Base-by-base conservation (phyloP, 2,329 filamentous ascomycete genomes). In the Trichoderma cornu-damae region DNA sequence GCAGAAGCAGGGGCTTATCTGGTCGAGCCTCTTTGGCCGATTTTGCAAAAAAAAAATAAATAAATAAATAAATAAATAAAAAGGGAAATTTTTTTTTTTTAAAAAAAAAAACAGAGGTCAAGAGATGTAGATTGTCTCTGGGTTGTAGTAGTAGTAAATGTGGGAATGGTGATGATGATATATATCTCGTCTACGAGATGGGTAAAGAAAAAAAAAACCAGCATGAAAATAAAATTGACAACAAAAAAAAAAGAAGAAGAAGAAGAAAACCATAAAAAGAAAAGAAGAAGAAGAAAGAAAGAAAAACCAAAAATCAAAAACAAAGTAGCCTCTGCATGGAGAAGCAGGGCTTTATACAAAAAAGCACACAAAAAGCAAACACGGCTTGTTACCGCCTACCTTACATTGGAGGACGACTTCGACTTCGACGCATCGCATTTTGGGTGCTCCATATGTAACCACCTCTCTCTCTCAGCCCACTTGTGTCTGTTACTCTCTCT, bases 281-380 rank as follows among this genome's bases (percentile, higher is more conserved):
- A 47, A 26, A 18, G 11, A 2, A 9, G 38, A 16, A n/a, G 6
- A 37, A 37, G 14, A n/a, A 18, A 38, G 28, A 12, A 14, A 28
- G 18, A 20, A 20, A 28, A 38, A 35, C 6, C 26, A 52, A 26
- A 7, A 44, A 20, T 44, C 38, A 18, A 43, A 44, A n/a, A n/a
- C n/a, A n/a, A n/a, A 14, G 6, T 4, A 44, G 40, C 42, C 5
- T 55, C 42, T 22, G 22, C 42, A 28, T n/a, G 38, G 43, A 38
- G 52, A 28, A 18, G 9, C 40, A 37, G 32, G 52, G 52, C 52
- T 56, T 56, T 56, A 56, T 56, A 56, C 52, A 38, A 32, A 18
- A 50, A 14, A 28, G 35, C 47, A 24, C 16, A 24, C 12, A 24
- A n/a, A 37, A 37, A 28, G 18, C 43, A 22, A 22, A 48, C n/a